These are phyloP conservation scores for Phycomyces nitens DNA, from an alignment of 192 early-diverging fungal species.

Conservation along the genomic window DNA sequence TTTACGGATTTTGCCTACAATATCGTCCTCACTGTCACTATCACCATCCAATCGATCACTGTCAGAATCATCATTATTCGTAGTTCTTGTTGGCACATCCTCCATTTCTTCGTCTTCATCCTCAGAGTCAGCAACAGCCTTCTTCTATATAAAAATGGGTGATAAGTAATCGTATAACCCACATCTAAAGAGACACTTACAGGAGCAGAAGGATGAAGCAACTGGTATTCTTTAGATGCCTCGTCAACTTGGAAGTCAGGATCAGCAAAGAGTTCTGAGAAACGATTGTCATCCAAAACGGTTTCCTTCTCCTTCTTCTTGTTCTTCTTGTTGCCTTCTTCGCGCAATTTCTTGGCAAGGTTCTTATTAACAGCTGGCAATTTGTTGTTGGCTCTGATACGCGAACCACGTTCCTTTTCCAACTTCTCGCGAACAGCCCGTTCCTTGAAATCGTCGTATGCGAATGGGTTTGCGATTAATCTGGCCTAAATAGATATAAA, in stretches of 20 bases:
- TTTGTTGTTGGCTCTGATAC: slow-evolving; percentile 84
- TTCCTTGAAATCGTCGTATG: slow-evolving; percentile 88
- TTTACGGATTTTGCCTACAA: slow-evolving; percentile 33
- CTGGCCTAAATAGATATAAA: slow-evolving; percentile 53
- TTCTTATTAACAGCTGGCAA: slow-evolving; percentile 89
- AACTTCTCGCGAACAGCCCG: slow-evolving; percentile 75
- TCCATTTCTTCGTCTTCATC: slow-evolving; percentile 24
- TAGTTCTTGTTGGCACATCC: neutral
- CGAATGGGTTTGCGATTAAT: slow-evolving; percentile 94
- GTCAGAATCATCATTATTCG: neutral
- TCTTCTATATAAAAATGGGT: neutral
- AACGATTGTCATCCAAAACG: slow-evolving; percentile 81
- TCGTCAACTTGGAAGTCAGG: slow-evolving; percentile 91
- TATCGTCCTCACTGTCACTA: slow-evolving; percentile 42
- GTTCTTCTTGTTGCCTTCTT: slow-evolving; percentile 41
- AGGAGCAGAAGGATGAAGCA: slow-evolving; percentile 51
- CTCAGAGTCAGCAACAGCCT: neutral
- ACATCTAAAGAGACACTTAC: slow-evolving; percentile 12
- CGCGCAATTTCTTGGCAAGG: slow-evolving; percentile 73
- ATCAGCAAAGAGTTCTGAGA: slow-evolving; percentile 84
- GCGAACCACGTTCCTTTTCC: slow-evolving; percentile 78
- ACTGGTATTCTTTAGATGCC: slow-evolving; percentile 72
- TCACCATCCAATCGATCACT: slow-evolving; percentile 18
- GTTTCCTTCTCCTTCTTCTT: slow-evolving; percentile 35
- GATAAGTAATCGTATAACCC: neutral